Conservation (phyloP, 2,329 filamentous ascomycete genomes). For the Paraconiothyrium sp. region DNA sequence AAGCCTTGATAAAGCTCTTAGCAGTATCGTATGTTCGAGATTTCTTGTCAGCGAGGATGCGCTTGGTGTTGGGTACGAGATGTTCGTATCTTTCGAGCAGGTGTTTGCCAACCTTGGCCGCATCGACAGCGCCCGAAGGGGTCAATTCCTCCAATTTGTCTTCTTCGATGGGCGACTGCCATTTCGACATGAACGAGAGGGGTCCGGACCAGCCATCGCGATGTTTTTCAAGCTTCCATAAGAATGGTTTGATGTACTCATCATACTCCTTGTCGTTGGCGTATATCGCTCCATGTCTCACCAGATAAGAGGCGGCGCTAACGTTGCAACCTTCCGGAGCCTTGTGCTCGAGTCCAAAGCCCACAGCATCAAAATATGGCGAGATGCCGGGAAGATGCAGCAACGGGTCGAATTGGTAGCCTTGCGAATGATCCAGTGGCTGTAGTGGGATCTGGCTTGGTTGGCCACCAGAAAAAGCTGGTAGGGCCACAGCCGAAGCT, state of each 20-base stretch:
- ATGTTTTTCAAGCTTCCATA: slow-evolving; percentile 66
- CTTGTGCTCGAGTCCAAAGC: slow-evolving; percentile 56
- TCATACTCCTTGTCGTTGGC: slow-evolving; percentile 62
- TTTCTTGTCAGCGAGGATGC: slow-evolving; percentile 48
- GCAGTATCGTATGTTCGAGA: slow-evolving; percentile 48
- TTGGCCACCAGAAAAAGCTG: slow-evolving; percentile 24
- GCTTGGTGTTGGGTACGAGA: slow-evolving; percentile 53
- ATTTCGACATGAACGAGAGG: slow-evolving; percentile 65
- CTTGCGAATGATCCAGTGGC: slow-evolving; percentile 39
- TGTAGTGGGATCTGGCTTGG: slow-evolving; percentile 29
- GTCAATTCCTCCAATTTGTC: slow-evolving; percentile 56
- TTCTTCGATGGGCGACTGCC: slow-evolving; percentile 65
- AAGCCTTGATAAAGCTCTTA: slow-evolving; percentile 40
- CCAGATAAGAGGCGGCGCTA: slow-evolving; percentile 58
- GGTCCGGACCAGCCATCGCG: slow-evolving; percentile 62
- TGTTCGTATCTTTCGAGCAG: slow-evolving; percentile 65
- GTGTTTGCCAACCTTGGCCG: slow-evolving; percentile 68
- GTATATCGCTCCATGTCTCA: slow-evolving; percentile 61
- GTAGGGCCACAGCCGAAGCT: slow-evolving; percentile 32
- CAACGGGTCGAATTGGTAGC: slow-evolving; percentile 58
- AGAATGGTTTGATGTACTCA: slow-evolving; percentile 59
- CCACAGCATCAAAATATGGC: slow-evolving; percentile 59
- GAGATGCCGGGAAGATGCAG: slow-evolving; percentile 61
- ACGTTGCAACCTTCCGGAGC: slow-evolving; percentile 61
- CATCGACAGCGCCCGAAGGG: slow-evolving; percentile 54